Percentiles rank a stretch among this genome's conserved stretches.
phyloP scores from a whole-genome alignment of 768 basidiomycete species.

The Pholiota molesta region DNA sequence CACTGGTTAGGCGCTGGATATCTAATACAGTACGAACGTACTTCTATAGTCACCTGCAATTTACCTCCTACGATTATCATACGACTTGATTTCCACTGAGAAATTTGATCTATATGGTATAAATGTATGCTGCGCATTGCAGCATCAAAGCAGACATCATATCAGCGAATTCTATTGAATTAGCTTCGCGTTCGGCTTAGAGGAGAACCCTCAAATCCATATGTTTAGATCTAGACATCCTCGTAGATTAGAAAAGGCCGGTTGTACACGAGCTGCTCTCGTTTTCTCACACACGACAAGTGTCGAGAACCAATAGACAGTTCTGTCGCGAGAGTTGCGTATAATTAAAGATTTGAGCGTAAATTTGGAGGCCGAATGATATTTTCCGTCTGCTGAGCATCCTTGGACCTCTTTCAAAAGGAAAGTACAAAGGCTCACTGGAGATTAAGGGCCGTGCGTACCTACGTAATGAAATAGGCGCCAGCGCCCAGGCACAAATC shows the following conservation, averaged over 20 bases:
- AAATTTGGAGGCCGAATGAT: not conserved
- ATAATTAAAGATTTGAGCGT: not conserved
- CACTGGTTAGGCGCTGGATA: too few relatives aligned
- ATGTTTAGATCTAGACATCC: not conserved
- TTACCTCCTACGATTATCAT: too few relatives aligned
- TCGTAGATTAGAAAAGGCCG: not conserved
- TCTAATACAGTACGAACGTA: too few relatives aligned
- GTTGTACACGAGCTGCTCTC: not conserved
- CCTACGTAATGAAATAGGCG: slow-evolving; percentile 2
- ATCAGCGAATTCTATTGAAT: not conserved
- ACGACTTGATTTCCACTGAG: too few relatives aligned
- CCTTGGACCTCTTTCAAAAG: not conserved
- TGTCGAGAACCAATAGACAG: not conserved
- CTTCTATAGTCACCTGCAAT: too few relatives aligned
- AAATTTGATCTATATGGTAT: too few relatives aligned
- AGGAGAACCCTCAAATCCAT: not conserved
- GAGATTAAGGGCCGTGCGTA: not conserved
- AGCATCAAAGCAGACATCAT: too few relatives aligned
- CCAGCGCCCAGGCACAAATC: slow-evolving; percentile 1
- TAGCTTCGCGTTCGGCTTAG: not conserved
- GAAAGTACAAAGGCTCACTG: too few relatives aligned
- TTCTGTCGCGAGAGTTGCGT: not conserved
- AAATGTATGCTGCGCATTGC: too few relatives aligned
- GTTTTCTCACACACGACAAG: not conserved
- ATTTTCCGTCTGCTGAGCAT: too few relatives aligned